Percentiles rank a stretch among this genome's conserved stretches.
These are phyloP conservation scores for Salix exigua DNA, from an alignment of 345 rosid genomes.

Conservation along the genomic window DNA sequence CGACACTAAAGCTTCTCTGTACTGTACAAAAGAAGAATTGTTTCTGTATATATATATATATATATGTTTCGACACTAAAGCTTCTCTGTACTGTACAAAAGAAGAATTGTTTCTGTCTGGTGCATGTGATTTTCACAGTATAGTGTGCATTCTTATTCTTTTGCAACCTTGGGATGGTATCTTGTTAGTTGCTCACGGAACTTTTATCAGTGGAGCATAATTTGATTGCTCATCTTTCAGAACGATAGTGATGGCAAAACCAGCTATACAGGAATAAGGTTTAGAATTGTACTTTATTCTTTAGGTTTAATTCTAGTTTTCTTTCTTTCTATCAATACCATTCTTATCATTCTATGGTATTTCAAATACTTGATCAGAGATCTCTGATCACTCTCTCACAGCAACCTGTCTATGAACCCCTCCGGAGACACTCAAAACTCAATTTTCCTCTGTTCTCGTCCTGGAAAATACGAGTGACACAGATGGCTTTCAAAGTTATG, in stretches of 20 bases:
- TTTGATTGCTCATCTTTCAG: not conserved
- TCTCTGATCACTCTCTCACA: too few species aligned
- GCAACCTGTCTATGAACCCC: not conserved
- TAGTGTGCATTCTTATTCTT: not conserved
- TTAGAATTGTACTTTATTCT: too few species aligned
- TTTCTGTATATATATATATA: too few species aligned
- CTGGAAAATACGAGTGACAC: not conserved
- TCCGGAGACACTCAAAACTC: not conserved
- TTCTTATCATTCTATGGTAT: too few species aligned
- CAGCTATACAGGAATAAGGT: not conserved
- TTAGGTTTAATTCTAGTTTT: too few species aligned
- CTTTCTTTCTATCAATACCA: too few species aligned
- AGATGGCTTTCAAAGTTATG: not conserved
- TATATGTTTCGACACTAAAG: not conserved
- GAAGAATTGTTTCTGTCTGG: not conserved
- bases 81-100: not conserved
- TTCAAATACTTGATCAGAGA: too few species aligned
- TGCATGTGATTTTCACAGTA: not conserved
- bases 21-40: too few species aligned
- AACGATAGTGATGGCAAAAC: not conserved
- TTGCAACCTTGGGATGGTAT: too few species aligned
- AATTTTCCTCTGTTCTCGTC: not conserved
- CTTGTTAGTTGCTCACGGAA: not conserved
- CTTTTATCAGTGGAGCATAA: not conserved
- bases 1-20: too few species aligned